A percentile compares a stretch with the other conserved stretches of the same genome.
phyloP scores from a whole-genome alignment of 306 rosid species.

The Ormosia semicastrata region DNA sequence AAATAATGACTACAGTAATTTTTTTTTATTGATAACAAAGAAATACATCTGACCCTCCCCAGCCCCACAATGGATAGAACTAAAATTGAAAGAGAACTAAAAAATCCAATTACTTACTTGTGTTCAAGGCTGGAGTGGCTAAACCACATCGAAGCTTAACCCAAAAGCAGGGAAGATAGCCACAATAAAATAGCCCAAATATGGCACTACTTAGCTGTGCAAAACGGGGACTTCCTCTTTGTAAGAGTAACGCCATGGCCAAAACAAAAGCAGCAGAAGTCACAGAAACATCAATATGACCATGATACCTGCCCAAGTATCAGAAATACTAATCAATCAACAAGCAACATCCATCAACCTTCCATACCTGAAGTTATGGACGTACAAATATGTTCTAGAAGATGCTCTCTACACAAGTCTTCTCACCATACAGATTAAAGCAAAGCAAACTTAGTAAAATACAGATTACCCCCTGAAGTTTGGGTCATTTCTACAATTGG shows the following conservation, averaged over 20 bases:
- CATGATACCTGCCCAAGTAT: constrained; percentile 64
- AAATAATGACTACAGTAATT: background rate
- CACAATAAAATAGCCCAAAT: constrained; percentile 92
- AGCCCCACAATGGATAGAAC: background rate
- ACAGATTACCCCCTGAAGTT: background rate
- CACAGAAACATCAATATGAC: constrained; percentile 91
- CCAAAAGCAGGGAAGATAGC: constrained; percentile 99
- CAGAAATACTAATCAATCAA: constrained; percentile 44
- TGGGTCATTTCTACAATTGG: background rate
- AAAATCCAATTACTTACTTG: constrained; percentile 51
- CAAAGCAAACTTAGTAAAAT: background rate
- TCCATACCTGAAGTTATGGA: background rate
- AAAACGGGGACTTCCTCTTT: constrained; percentile 91
- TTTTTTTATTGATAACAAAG: background rate
- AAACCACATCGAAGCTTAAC: constrained; percentile 97
- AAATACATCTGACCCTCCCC: background rate
- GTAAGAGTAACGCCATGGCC: constrained; percentile 77
- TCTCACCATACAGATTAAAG: constrained; percentile 5
- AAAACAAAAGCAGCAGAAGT: constrained; percentile 89
- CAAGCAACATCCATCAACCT: constrained; percentile 19
- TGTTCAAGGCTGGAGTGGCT: constrained; percentile 87
- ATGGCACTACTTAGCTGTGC: constrained; percentile 92
- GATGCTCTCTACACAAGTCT: background rate
- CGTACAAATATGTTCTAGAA: background rate
- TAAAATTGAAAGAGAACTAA: constrained; percentile 17